A percentile compares a stretch with the other conserved stretches of the same genome.
These are phyloP conservation scores for Aeschynomene evenia DNA, from an alignment of 306 rosid species.

Conservation along the genomic window DNA sequence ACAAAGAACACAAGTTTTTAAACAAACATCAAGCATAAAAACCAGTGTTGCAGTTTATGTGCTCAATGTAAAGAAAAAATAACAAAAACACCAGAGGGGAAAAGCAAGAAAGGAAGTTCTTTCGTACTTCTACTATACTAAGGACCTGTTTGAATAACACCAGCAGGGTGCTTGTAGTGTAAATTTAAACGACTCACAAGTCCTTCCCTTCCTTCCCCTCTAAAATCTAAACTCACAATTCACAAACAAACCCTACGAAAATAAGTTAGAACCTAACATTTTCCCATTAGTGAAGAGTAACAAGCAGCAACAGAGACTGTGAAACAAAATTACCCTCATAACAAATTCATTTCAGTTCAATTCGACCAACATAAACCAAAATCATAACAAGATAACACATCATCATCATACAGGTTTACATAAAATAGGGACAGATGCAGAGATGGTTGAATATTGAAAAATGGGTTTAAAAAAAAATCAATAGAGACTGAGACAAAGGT, in stretches of 20 bases:
- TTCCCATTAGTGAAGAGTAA: background rate
- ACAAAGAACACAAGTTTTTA: background rate
- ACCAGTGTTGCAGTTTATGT: background rate
- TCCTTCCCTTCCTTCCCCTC: too few species aligned
- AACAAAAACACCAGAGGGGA: slow-evolving; percentile 1
- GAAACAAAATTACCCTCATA: slow-evolving; percentile 3
- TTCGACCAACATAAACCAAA: slow-evolving; percentile 14
- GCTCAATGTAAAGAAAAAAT: background rate
- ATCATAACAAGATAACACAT: background rate
- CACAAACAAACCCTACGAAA: too few species aligned
- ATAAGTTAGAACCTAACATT: slow-evolving; percentile 1
- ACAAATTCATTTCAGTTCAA: background rate
- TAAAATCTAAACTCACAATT: too few species aligned
- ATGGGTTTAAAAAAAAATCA: background rate
- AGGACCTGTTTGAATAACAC: too few species aligned
- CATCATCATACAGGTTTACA: slow-evolving; percentile 7
- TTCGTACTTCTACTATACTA: background rate
- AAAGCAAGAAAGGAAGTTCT: background rate
- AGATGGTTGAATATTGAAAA: slow-evolving; percentile 4
- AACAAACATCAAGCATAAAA: background rate
- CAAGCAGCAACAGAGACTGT: background rate
- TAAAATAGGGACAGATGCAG: background rate
- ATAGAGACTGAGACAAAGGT: slow-evolving; percentile 17
- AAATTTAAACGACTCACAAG: too few species aligned
- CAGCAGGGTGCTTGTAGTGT: too few species aligned